A percentile compares a stretch with the other conserved stretches of the same genome.
These are phyloP conservation scores for Rhizopogon roseolus DNA, from an alignment of 768 basidiomycete species.

Conservation along the genomic window DNA sequence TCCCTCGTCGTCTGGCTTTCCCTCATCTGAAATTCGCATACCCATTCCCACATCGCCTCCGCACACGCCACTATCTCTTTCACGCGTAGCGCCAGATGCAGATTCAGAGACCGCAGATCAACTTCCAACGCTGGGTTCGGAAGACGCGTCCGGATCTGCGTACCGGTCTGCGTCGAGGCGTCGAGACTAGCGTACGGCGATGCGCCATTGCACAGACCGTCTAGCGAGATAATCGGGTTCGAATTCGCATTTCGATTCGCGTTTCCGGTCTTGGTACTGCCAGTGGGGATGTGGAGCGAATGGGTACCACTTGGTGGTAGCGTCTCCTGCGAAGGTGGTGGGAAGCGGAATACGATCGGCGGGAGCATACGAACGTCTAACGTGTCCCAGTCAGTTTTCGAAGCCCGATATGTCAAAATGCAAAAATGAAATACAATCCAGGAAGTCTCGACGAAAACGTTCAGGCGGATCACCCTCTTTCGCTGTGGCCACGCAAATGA, in stretches of 20 bases:
- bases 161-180: constrained; percentile 20
- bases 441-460: no score
- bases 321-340: constrained; percentile 35
- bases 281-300: no score
- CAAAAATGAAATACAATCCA: no score
- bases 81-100: constrained; percentile 58
- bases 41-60: constrained; percentile 81
- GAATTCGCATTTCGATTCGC: background rate
- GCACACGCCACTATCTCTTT: constrained; percentile 66
- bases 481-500: no score
- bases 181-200: constrained; percentile 47
- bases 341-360: constrained; percentile 57
- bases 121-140: constrained; percentile 51
- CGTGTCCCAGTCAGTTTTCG: background rate
- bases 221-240: constrained; percentile 18
- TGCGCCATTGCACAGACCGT: constrained; percentile 30
- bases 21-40: constrained; percentile 42
- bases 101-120: constrained; percentile 53
- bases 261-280: no score
- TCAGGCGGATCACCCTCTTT: no score
- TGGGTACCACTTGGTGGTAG: background rate
- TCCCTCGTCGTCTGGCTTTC: constrained; percentile 7
- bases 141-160: constrained; percentile 20
- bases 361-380: constrained; percentile 65
- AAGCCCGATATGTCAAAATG: background rate